phyloP scores from a whole-genome alignment of 164 flowering plant species.

The Paratinospora sagittata region DNA sequence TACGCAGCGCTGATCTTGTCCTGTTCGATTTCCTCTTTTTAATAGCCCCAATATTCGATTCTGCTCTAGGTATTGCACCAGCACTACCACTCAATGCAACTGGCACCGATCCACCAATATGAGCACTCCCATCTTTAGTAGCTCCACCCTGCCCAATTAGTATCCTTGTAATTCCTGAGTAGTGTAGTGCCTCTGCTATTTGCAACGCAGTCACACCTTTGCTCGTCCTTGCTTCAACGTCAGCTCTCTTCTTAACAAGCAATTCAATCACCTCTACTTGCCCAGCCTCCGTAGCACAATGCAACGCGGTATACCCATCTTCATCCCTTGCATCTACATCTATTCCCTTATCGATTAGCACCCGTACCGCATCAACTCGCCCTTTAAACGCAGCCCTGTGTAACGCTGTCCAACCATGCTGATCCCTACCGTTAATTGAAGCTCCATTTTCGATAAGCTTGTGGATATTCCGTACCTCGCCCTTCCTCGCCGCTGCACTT shows the following conservation, averaged over 20 bases:
- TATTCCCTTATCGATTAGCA: slow-evolving; percentile 40
- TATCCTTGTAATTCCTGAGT: slow-evolving; percentile 46
- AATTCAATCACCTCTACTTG: slow-evolving; percentile 50
- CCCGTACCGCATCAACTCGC: slow-evolving; percentile 30
- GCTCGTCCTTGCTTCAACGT: slow-evolving; percentile 49
- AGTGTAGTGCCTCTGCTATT: slow-evolving; percentile 52
- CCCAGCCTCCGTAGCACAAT: slow-evolving; percentile 65
- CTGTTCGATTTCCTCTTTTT: slow-evolving; percentile 25
- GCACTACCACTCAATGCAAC: too few relatives aligned
- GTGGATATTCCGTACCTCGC: slow-evolving; percentile 45
- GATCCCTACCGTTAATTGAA: slow-evolving; percentile 54
- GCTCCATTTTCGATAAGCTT: slow-evolving; percentile 53
- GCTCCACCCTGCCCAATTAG: slow-evolving; percentile 41
- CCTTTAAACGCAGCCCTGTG: slow-evolving; percentile 72
- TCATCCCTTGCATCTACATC: slow-evolving; percentile 54
- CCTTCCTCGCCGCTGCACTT: slow-evolving; percentile 52
- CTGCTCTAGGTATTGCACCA: too few relatives aligned
- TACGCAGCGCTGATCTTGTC: slow-evolving; percentile 11
- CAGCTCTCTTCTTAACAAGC: slow-evolving; percentile 61
- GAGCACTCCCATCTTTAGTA: slow-evolving; percentile 19
- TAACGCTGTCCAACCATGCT: slow-evolving; percentile 65
- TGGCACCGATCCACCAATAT: not conserved
- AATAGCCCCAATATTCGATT: slow-evolving; percentile 8
- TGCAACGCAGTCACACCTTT: slow-evolving; percentile 49
- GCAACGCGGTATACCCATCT: slow-evolving; percentile 70